Evolutionary conservation across 2,329 filamentous ascomycete species (phyloP).

Genomic region (Epichloe hybrida): DNA sequence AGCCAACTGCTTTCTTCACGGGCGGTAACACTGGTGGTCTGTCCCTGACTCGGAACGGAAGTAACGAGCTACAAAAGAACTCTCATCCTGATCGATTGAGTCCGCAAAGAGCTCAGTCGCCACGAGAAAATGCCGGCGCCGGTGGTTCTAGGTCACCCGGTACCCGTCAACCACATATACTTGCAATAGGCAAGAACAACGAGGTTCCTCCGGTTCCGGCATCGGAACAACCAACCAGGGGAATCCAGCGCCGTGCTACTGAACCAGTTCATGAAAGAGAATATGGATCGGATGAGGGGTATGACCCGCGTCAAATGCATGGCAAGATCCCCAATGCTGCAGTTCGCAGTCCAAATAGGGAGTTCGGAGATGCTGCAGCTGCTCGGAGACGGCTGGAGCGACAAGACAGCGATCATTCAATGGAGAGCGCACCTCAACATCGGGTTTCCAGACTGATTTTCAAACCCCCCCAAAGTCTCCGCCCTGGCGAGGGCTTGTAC

Average conservation of each 20-base stretch:
- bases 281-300: conserved; percentile 16
- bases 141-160: conserved; percentile 2
- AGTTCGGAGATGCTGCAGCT: conserved; percentile 9
- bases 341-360: background rate
- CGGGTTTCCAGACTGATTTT: conserved; percentile 28
- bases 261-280: conserved; percentile 17
- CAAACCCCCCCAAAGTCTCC: conserved; percentile 25
- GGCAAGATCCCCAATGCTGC: conserved; percentile 5
- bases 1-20: conserved; percentile 8
- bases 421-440: conserved; percentile 19
- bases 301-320: conserved; percentile 12
- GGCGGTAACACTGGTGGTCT: conserved; percentile 19
- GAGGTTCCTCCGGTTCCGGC: conserved; percentile 19
- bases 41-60: conserved; percentile 33
- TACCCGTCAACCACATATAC: conserved; percentile 2
- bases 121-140: conserved; percentile 26
- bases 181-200: conserved; percentile 15
- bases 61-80: conserved; percentile 45
- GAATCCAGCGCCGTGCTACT: conserved; percentile 16
- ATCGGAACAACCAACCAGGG: conserved; percentile 3
- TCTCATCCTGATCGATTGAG: conserved; percentile 35
- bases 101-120: conserved; percentile 15
- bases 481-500: conserved; percentile 43
- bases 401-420: conserved; percentile 17
- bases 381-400: conserved; percentile 13